Conservation (phyloP, 345 rosid species). For the Psidium friedrichsthalianum region DNA sequence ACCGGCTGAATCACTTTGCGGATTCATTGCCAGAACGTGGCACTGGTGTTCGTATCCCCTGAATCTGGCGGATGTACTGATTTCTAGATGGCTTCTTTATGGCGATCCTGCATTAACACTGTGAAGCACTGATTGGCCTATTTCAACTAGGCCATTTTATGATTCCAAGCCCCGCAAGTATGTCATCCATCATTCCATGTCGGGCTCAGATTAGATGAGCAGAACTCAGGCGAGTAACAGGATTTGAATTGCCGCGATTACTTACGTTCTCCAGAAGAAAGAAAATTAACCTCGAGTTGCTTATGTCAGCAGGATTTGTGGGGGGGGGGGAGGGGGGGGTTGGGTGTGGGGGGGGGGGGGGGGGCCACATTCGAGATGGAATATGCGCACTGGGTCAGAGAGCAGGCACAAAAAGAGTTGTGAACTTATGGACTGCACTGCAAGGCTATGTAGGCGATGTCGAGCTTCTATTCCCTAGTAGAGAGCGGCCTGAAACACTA, state of each 20-base stretch:
- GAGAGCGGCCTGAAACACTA: not conserved
- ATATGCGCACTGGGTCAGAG: not conserved
- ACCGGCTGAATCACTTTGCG: conserved; percentile 37
- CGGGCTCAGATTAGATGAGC: no score
- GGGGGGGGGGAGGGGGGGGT: no score
- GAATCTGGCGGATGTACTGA: conserved; percentile 70
- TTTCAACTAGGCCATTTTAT: not conserved
- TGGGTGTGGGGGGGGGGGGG: no score
- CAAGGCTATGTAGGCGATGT: not conserved
- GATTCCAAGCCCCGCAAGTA: not conserved
- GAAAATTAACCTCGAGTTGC: not conserved
- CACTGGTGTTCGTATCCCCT: conserved; percentile 58
- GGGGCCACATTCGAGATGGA: not conserved
- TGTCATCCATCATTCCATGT: not conserved
- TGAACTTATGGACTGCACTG: not conserved
- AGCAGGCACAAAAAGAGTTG: not conserved
- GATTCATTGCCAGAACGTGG: conserved; percentile 35
- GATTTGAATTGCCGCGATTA: not conserved
- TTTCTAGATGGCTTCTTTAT: conserved; percentile 19
- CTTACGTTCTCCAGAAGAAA: not conserved
- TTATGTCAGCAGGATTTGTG: not conserved
- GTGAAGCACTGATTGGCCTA: not conserved
- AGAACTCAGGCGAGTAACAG: no score
- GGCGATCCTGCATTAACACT: not conserved
- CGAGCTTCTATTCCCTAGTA: not conserved